A percentile compares a stretch with the other conserved stretches of the same genome.
phyloP scores from a whole-genome alignment of 108 stramenopile genomes.

The Cylindrotheca fusiformis region DNA sequence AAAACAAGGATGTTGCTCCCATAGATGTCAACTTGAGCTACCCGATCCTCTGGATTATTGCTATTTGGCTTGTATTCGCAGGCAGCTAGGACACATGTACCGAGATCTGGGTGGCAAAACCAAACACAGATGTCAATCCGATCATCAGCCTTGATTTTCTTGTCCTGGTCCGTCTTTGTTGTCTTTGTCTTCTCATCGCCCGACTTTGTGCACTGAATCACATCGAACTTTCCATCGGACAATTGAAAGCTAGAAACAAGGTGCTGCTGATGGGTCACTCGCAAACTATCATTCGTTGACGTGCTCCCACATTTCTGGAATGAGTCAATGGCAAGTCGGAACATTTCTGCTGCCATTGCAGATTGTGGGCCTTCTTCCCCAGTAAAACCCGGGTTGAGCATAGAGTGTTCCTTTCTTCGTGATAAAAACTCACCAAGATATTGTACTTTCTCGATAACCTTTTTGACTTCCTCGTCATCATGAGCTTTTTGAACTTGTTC shows the following conservation, averaged over 20 bases:
- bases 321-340: neutral
- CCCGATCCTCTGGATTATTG: neutral
- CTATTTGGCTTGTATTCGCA: neutral
- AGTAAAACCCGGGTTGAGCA: neutral
- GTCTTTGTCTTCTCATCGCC: too few relatives aligned
- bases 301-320: neutral
- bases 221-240: too few relatives aligned
- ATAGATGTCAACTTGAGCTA: neutral
- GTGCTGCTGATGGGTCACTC: too few relatives aligned
- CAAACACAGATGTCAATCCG: too few relatives aligned
- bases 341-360: constrained; percentile 1
- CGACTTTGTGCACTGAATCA: too few relatives aligned
- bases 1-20: neutral
- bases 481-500: neutral
- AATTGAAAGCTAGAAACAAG: too few relatives aligned
- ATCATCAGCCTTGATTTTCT: too few relatives aligned
- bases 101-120: neutral
- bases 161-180: too few relatives aligned
- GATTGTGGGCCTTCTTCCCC: constrained; percentile 6
- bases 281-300: too few relatives aligned
- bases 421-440: neutral
- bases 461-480: neutral
- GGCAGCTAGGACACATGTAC: neutral
- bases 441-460: neutral
- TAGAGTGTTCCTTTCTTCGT: neutral